These are phyloP conservation scores for Venturia oleaginea DNA, from an alignment of 2,329 filamentous ascomycete genomes.

Conservation along the genomic window DNA sequence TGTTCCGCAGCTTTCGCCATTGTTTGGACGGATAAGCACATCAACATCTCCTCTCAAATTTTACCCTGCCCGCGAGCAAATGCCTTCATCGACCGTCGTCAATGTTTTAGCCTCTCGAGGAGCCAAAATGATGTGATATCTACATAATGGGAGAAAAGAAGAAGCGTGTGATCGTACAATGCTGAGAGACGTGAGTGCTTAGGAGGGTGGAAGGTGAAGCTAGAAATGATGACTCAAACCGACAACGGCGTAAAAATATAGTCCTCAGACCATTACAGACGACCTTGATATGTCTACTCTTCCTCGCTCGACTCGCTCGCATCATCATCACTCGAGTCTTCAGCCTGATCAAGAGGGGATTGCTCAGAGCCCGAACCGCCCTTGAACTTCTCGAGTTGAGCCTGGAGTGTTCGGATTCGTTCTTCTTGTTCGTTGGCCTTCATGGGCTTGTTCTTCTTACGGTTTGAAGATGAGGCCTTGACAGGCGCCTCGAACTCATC, in stretches of 20 bases:
- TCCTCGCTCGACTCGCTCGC: constrained; percentile 9
- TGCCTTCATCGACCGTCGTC: background rate
- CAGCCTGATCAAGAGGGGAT: constrained; percentile 5
- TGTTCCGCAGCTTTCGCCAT: background rate
- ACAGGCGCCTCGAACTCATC: constrained; percentile 21
- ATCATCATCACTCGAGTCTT: constrained; percentile 7
- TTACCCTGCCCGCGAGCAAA: background rate
- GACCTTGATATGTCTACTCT: background rate
- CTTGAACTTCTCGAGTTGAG: constrained; percentile 40
- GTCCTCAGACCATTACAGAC: background rate
- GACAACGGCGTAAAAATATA: background rate
- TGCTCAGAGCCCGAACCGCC: constrained; percentile 33
- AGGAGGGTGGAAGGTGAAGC: background rate
- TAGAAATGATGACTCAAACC: background rate
- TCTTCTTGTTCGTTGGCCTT: constrained; percentile 62
- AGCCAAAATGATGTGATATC: background rate
- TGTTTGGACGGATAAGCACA: background rate
- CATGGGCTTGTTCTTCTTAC: constrained; percentile 71
- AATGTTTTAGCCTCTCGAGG: background rate
- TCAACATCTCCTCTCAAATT: background rate
- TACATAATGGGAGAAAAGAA: constrained; percentile 6
- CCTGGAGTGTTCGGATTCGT: constrained; percentile 54
- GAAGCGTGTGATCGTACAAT: background rate
- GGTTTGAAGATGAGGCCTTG: constrained; percentile 36
- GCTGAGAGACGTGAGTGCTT: background rate